Evolutionary conservation across 495 filamentous ascomycete species (phyloP).

Genomic region (Talaromyces wortmannii): DNA sequence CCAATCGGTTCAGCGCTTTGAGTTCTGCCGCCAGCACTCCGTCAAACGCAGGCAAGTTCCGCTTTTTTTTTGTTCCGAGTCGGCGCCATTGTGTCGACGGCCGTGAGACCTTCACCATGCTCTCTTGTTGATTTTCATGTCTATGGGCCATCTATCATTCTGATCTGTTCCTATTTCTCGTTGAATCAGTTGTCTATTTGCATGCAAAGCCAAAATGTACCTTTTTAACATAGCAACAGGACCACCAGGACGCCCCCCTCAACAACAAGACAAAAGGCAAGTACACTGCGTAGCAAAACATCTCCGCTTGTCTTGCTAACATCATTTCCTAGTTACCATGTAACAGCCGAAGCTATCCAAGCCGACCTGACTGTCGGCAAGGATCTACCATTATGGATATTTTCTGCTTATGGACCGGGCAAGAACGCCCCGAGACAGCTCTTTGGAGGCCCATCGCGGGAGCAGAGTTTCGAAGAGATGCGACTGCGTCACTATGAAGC

Average conservation of each 20-base stretch:
- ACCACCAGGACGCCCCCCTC: not conserved
- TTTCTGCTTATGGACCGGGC: slow-evolving; percentile 76
- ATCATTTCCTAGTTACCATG: slow-evolving; percentile 28
- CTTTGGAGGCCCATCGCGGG: slow-evolving; percentile 69
- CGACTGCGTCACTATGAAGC: slow-evolving; percentile 60
- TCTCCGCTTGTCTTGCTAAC: not conserved
- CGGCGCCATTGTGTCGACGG: too few relatives aligned
- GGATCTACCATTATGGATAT: slow-evolving; percentile 70
- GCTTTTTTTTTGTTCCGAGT: not conserved
- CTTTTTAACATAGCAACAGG: not conserved
- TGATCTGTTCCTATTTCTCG: not conserved
- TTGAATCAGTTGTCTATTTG: too few relatives aligned
- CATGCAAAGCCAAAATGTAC: not conserved
- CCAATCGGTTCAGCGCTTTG: slow-evolving; percentile 39
- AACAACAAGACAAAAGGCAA: slow-evolving; percentile 5
- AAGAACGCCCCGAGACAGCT: slow-evolving; percentile 67
- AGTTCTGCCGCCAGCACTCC: slow-evolving; percentile 17
- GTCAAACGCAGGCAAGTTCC: slow-evolving; percentile 29
- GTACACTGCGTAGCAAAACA: not conserved
- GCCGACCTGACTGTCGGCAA: slow-evolving; percentile 49
- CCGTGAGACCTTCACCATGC: too few relatives aligned
- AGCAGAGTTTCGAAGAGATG: slow-evolving; percentile 81
- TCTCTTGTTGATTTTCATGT: not conserved
- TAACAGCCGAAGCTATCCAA: slow-evolving; percentile 51
- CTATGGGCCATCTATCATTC: not conserved